A percentile compares a stretch with the other conserved stretches of the same genome.
These are phyloP conservation scores for Craterostigma plantagineum DNA, from an alignment of 257 asterid species.

Conservation along the genomic window DNA sequence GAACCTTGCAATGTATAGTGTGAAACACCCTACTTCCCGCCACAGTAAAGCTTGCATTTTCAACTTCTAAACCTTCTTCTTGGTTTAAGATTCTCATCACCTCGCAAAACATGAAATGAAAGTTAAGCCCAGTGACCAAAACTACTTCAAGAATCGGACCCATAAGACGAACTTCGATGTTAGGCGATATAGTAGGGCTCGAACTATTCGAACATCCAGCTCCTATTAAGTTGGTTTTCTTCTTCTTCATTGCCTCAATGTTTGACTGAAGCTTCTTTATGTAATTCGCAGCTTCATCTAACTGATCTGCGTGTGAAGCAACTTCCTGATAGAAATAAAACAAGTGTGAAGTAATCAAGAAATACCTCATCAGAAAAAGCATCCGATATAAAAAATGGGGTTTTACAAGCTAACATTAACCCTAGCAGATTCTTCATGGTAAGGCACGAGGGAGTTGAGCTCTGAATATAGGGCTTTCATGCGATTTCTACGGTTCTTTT, in stretches of 20 bases:
- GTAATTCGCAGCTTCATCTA: slow-evolving; percentile 42
- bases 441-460: slow-evolving; percentile 46
- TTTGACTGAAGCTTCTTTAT: slow-evolving; percentile 29
- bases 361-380: too few relatives aligned
- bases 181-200: slow-evolving; percentile 16
- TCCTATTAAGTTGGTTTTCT: slow-evolving; percentile 14
- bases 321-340: slow-evolving; percentile 16
- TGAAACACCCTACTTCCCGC: slow-evolving; percentile 26
- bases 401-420: slow-evolving; percentile 10
- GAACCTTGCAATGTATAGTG: slow-evolving; percentile 50
- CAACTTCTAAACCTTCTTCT: slow-evolving; percentile 45
- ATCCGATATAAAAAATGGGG: too few relatives aligned
- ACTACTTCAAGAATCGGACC: slow-evolving; percentile 32
- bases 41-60: slow-evolving; percentile 23
- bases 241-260: slow-evolving; percentile 44
- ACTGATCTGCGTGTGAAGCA: slow-evolving; percentile 38
- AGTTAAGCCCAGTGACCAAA: slow-evolving; percentile 24
- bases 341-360: too few relatives aligned
- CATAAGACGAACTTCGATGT: slow-evolving; percentile 26
- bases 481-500: slow-evolving; percentile 46
- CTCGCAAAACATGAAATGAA: slow-evolving; percentile 34
- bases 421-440: slow-evolving; percentile 16
- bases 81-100: slow-evolving; percentile 24
- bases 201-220: slow-evolving; percentile 1
- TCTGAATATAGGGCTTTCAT: slow-evolving; percentile 40